Conservation (phyloP, 495 filamentous ascomycete species). For the Cenococcum geophilum region DNA sequence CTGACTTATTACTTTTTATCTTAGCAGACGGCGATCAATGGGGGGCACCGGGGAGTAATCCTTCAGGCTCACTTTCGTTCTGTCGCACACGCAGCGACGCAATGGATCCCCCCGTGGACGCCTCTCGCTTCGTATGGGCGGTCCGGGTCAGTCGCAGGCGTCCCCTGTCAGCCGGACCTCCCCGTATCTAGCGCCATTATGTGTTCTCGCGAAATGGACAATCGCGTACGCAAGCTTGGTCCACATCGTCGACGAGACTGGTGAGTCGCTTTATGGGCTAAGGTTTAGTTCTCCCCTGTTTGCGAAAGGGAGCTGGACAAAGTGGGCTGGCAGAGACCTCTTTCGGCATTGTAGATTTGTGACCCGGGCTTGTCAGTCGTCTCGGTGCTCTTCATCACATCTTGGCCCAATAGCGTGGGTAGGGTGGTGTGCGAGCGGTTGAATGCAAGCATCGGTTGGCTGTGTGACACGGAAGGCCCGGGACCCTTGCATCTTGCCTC, state of each 20-base stretch:
- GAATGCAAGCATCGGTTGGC: constrained; percentile 22
- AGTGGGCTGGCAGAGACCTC: not conserved
- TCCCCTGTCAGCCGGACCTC: not conserved
- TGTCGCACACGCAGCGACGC: not conserved
- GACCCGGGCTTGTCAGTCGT: not conserved
- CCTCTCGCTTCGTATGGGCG: not conserved
- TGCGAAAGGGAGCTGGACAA: not conserved
- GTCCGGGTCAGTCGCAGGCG: not conserved
- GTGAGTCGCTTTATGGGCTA: not conserved
- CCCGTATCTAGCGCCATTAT: not conserved
- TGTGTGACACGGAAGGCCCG: constrained; percentile 10
- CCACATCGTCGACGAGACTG: not conserved
- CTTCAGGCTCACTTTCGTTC: not conserved
- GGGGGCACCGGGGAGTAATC: too few species aligned
- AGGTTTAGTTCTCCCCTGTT: not conserved
- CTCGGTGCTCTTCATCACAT: constrained; percentile 14
- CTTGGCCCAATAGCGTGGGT: constrained; percentile 32
- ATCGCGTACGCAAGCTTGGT: not conserved
- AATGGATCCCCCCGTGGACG: not conserved
- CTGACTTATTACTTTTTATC: too few species aligned
- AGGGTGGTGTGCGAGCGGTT: constrained; percentile 25
- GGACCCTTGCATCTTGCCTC: constrained; percentile 17
- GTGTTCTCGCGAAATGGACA: not conserved
- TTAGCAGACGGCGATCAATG: too few species aligned
- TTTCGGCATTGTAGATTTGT: not conserved